Conservation (phyloP, 2,329 filamentous ascomycete genomes). For the Hymenoscyphus fructigenus region DNA sequence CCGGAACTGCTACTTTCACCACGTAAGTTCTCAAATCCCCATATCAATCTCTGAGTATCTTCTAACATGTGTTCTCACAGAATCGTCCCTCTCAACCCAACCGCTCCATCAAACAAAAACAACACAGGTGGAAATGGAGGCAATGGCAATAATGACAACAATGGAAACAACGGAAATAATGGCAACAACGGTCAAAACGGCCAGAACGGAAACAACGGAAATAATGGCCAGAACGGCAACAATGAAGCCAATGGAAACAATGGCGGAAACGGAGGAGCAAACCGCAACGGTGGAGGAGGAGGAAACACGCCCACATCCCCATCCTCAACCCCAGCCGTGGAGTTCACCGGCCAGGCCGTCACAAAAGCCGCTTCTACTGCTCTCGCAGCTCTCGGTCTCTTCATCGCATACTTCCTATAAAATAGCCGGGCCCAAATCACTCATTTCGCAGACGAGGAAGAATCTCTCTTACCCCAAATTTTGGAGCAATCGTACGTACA, state of each 20-base stretch:
- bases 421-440: background rate
- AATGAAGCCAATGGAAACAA: background rate
- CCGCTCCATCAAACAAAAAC: conserved; percentile 8
- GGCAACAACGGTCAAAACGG: conserved; percentile 4
- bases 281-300: background rate
- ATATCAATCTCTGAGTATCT: background rate
- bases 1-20: background rate
- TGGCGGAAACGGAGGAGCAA: background rate
- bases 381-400: conserved; percentile 41
- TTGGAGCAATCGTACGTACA: conserved; percentile 1
- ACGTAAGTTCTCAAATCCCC: background rate
- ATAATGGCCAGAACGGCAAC: background rate
- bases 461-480: conserved; percentile 2
- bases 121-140: conserved; percentile 1
- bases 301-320: background rate
- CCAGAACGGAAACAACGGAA: background rate
- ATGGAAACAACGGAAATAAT: background rate
- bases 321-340: conserved; percentile 8
- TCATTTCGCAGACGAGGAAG: background rate
- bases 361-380: conserved; percentile 37
- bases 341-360: conserved; percentile 34
- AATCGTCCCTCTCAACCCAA: conserved; percentile 17
- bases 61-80: background rate
- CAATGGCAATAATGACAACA: background rate
- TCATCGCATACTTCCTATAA: conserved; percentile 45